Percentiles rank a stretch among this genome's conserved stretches.
Conservation (phyloP, 148 eudicot genomes). For the Diospyros lotus region DNA sequence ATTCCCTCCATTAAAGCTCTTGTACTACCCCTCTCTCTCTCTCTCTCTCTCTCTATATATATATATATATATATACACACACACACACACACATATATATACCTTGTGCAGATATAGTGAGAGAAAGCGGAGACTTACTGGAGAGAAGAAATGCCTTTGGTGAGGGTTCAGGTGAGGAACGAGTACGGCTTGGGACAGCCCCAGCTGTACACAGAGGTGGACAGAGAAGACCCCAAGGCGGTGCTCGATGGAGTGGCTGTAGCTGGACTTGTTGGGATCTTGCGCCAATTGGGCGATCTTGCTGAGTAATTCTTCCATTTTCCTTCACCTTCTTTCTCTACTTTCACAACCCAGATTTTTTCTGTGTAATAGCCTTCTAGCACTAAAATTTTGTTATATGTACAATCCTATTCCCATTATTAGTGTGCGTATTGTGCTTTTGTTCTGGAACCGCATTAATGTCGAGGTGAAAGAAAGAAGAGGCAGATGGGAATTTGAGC, state of each 20-base stretch:
- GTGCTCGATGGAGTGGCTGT: constrained; percentile 87
- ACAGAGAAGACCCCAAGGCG: constrained; percentile 78
- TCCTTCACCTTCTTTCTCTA: not conserved
- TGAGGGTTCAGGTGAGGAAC: constrained; percentile 67
- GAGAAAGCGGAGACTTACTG: not conserved
- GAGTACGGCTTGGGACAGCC: constrained; percentile 69
- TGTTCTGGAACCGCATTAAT: not conserved
- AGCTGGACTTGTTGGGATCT: constrained; percentile 89
- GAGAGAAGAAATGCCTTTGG: constrained; percentile 62
- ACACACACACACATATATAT: too few relatives aligned
- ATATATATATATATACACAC: not conserved
- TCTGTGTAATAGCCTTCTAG: not conserved
- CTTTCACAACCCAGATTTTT: not conserved
- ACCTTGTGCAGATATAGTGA: constrained; percentile 4
- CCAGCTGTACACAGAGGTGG: constrained; percentile 57
- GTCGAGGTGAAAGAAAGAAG: not conserved
- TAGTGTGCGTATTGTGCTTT: not conserved
- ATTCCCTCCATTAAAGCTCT: not conserved
- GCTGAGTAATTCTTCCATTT: constrained; percentile 52
- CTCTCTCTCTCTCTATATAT: not conserved
- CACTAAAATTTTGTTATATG: not conserved
- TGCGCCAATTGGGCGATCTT: constrained; percentile 97
- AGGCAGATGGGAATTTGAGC: not conserved
- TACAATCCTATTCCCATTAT: not conserved
- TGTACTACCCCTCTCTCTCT: not conserved